These are phyloP conservation scores for Hypomontagnella submonticulosa DNA, from an alignment of 495 filamentous ascomycete genomes.

Conservation along the genomic window DNA sequence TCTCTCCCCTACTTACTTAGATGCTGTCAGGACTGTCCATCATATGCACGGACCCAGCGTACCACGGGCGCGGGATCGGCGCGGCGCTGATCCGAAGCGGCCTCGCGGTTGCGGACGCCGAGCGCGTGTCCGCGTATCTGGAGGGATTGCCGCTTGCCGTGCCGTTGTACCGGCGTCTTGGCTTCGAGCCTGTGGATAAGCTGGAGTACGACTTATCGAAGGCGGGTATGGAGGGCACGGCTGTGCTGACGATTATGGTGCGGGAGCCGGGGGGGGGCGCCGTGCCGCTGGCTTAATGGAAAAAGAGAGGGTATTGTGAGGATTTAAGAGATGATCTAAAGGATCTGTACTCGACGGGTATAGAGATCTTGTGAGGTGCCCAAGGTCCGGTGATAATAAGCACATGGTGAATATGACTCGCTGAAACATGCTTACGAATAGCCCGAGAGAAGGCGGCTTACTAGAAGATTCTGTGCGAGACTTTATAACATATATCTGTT, in stretches of 20 bases:
- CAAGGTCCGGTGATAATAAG: not conserved
- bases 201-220: conserved; percentile 30
- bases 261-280: conserved; percentile 25
- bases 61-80: conserved; percentile 56
- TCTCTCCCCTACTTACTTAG: not conserved
- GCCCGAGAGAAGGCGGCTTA: too few species aligned
- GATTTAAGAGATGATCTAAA: too few species aligned
- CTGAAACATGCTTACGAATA: too few species aligned
- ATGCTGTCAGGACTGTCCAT: conserved; percentile 49
- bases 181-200: conserved; percentile 50
- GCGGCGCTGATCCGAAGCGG: conserved; percentile 50
- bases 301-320: too few species aligned
- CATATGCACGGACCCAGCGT: conserved; percentile 55
- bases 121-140: conserved; percentile 54
- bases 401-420: not conserved
- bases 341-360: not conserved
- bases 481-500: too few species aligned
- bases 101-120: conserved; percentile 49
- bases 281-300: not conserved
- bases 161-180: conserved; percentile 54
- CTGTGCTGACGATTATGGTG: conserved; percentile 36
- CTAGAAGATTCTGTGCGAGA: too few species aligned
- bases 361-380: too few species aligned
- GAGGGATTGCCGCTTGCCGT: conserved; percentile 57
- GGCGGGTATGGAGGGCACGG: conserved; percentile 19